phyloP scores from a whole-genome alignment of 2,329 filamentous ascomycete genomes.

The Ophiostoma sp. region DNA sequence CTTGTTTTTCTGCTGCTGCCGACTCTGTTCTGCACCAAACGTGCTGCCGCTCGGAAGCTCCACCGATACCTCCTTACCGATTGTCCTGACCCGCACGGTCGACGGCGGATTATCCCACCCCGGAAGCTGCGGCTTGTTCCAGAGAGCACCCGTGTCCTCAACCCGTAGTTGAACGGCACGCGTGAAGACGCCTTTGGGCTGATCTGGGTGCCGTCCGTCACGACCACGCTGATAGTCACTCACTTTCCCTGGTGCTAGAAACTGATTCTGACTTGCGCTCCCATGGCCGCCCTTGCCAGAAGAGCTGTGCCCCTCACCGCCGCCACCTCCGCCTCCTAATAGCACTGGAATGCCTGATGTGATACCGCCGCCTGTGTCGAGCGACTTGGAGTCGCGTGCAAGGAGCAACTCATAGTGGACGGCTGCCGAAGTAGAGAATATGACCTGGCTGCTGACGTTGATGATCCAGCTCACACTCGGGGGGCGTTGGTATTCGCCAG shows the following conservation, averaged over 20 bases:
- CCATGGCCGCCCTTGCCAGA: constrained; percentile 3
- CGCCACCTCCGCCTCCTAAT: constrained; percentile 34
- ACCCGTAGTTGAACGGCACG: constrained; percentile 70
- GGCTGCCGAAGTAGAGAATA: constrained; percentile 83
- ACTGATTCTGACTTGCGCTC: constrained; percentile 30
- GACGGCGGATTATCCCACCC: constrained; percentile 31
- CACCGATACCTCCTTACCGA: background rate
- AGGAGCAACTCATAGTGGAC: constrained; percentile 85
- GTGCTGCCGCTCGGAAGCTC: constrained; percentile 10
- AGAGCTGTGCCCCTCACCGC: background rate
- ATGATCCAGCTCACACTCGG: constrained; percentile 76
- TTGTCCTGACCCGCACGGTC: constrained; percentile 17
- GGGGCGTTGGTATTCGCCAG: constrained; percentile 28
- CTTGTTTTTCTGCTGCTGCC: constrained; percentile 21
- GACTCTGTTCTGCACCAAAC: background rate
- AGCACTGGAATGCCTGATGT: constrained; percentile 37
- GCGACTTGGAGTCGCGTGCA: constrained; percentile 76
- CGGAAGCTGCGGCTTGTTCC: constrained; percentile 79
- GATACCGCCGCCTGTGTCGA: constrained; percentile 53
- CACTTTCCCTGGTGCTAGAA: constrained; percentile 62
- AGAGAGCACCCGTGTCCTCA: constrained; percentile 82
- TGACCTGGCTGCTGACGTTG: constrained; percentile 84
- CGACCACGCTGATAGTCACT: constrained; percentile 67
- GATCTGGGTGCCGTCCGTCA: constrained; percentile 54
- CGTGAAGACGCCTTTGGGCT: constrained; percentile 75